A percentile compares a stretch with the other conserved stretches of the same genome.
These are phyloP conservation scores for Euclidium syriacum DNA, from an alignment of 345 rosid genomes.

Conservation along the genomic window DNA sequence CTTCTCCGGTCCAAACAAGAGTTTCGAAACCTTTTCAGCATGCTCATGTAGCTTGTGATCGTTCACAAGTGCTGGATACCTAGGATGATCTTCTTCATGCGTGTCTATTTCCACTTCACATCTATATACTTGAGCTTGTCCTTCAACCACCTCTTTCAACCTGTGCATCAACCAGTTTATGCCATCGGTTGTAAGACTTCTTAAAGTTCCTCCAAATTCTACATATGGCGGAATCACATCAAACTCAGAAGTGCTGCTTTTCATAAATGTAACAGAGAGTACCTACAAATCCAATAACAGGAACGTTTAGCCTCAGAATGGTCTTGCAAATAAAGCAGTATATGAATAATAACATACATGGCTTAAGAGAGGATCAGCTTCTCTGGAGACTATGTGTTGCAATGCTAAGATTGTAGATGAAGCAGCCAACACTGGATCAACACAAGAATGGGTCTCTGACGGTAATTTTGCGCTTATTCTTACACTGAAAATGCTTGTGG, in stretches of 20 bases:
- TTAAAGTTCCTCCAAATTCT: conserved; percentile 80
- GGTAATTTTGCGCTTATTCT: conserved; percentile 53
- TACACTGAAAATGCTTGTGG: conserved; percentile 46
- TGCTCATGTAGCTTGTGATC: conserved; percentile 50
- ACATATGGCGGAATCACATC: conserved; percentile 53
- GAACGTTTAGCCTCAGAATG: background rate
- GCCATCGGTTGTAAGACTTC: conserved; percentile 83
- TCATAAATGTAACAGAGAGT: conserved; percentile 61
- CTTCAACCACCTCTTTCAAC: conserved; percentile 66
- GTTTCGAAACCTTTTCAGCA: conserved; percentile 44
- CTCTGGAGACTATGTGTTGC: conserved; percentile 79
- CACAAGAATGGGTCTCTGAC: conserved; percentile 41
- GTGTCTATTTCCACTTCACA: conserved; percentile 51
- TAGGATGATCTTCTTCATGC: conserved; percentile 40
- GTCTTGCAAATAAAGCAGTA: background rate
- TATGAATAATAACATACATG: conserved; percentile 29
- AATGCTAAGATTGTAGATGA: conserved; percentile 67
- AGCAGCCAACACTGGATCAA: conserved; percentile 66
- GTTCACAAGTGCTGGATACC: conserved; percentile 63
- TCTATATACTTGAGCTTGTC: conserved; percentile 61
- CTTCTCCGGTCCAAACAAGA: conserved; percentile 57
- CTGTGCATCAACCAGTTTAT: conserved; percentile 51
- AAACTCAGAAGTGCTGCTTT: conserved; percentile 49
- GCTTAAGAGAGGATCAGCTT: conserved; percentile 72
- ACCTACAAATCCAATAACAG: conserved; percentile 47